A percentile compares a stretch with the other conserved stretches of the same genome.
These are phyloP conservation scores for Paratinospora sagittata DNA, from an alignment of 164 flowering plant genomes.

Conservation along the genomic window DNA sequence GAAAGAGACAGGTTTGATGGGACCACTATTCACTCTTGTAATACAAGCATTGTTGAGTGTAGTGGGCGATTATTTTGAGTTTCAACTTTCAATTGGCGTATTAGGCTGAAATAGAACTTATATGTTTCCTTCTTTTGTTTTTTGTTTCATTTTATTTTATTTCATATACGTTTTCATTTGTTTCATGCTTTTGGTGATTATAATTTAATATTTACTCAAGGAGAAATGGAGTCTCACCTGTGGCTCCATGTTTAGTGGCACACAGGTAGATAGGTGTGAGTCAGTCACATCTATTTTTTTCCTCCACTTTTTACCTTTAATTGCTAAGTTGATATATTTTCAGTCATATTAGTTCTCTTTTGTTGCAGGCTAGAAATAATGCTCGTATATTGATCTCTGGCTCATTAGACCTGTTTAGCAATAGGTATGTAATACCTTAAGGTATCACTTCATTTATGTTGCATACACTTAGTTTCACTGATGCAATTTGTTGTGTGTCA, in stretches of 20 bases:
- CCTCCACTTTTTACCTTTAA: slow-evolving; percentile 1
- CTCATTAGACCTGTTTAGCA: slow-evolving; percentile 73
- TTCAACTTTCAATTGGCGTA: too few relatives aligned
- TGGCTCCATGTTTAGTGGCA: not conserved
- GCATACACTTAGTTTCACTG: not conserved
- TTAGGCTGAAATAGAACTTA: too few relatives aligned
- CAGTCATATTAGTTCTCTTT: not conserved
- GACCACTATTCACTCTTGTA: not conserved
- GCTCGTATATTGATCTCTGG: slow-evolving; percentile 87
- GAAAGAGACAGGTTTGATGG: too few relatives aligned
- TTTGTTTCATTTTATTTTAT: too few relatives aligned
- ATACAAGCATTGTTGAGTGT: not conserved
- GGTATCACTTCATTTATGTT: not conserved
- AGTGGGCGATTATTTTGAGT: not conserved
- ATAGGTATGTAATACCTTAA: slow-evolving; percentile 44
- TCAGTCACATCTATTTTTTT: not conserved
- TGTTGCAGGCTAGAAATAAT: slow-evolving; percentile 86
- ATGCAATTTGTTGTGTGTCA: slow-evolving; percentile 22
- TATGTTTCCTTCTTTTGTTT: too few relatives aligned
- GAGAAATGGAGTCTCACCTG: not conserved
- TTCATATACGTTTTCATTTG: too few relatives aligned
- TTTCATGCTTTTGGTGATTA: not conserved
- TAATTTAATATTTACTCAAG: not conserved
- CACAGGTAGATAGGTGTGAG: too few relatives aligned
- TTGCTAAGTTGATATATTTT: not conserved